Percentiles rank a stretch among this genome's conserved stretches.
Evolutionary conservation across 2,329 filamentous ascomycete species (phyloP).

Genomic region (Coleophoma eucalyptorum): DNA sequence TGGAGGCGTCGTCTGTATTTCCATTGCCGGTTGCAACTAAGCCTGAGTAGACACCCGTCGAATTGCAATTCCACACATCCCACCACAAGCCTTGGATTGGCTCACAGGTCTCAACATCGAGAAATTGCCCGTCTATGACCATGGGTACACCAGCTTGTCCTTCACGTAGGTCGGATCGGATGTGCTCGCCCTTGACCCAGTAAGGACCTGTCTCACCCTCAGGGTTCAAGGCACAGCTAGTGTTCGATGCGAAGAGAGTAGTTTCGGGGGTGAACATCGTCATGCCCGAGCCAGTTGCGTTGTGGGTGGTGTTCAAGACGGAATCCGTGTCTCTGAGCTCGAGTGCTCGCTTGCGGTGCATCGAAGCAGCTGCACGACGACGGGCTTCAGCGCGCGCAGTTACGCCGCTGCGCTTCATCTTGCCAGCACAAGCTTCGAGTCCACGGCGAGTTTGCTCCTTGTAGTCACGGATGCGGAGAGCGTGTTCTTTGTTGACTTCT

Average conservation of each 20-base stretch:
- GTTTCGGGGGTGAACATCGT: neutral
- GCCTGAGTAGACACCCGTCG: slow-evolving; percentile 42
- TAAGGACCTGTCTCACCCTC: slow-evolving; percentile 53
- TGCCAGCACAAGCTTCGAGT: neutral
- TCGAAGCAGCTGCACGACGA: neutral
- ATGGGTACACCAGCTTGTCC: slow-evolving; percentile 41
- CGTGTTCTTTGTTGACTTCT: neutral
- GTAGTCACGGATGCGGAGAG: neutral
- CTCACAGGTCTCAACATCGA: slow-evolving; percentile 50
- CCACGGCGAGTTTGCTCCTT: neutral
- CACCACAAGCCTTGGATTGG: slow-evolving; percentile 41
- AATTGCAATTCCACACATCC: slow-evolving; percentile 44
- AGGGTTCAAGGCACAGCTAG: slow-evolving; percentile 43
- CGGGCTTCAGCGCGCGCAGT: neutral
- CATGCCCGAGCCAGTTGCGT: neutral
- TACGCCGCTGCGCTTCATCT: neutral
- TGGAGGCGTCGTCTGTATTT: slow-evolving; percentile 28
- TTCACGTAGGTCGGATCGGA: slow-evolving; percentile 42
- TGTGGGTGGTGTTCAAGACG: slow-evolving; percentile 3
- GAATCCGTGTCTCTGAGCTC: slow-evolving; percentile 1
- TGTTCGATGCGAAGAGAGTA: slow-evolving; percentile 35
- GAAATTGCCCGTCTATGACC: slow-evolving; percentile 45
- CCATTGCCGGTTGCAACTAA: slow-evolving; percentile 38
- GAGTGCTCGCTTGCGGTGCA: neutral
- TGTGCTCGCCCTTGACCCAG: slow-evolving; percentile 44